Conservation (phyloP, 2,329 filamentous ascomycete genomes). For the Penicillium sp. region DNA sequence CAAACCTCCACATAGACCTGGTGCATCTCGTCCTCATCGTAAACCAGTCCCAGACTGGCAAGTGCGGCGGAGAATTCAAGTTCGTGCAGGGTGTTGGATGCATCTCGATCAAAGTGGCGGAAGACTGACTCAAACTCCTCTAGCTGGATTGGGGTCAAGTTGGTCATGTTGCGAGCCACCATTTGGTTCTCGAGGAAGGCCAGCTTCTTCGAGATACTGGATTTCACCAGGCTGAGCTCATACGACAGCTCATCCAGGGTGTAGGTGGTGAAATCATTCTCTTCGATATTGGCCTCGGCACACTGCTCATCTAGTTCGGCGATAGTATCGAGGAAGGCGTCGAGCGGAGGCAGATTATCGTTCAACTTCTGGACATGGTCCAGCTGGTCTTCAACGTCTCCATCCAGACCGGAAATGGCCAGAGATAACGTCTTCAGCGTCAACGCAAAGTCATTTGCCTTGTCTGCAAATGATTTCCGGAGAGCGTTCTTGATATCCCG, state of each 20-base stretch:
- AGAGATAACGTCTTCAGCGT: constrained; percentile 93
- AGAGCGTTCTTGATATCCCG: constrained; percentile 97
- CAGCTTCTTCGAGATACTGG: constrained; percentile 92
- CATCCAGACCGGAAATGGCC: constrained; percentile 94
- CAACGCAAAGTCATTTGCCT: constrained; percentile 96
- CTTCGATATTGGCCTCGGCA: constrained; percentile 94
- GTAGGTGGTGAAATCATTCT: constrained; percentile 99
- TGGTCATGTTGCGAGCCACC: constrained; percentile 97
- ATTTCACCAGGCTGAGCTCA: constrained; percentile 86
- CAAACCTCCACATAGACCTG: constrained; percentile 90
- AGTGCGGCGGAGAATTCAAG: constrained; percentile 94
- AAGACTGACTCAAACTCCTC: constrained; percentile 99
- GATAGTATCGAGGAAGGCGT: constrained; percentile 87
- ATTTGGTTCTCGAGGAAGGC: constrained; percentile 98
- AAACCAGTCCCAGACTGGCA: constrained; percentile 91
- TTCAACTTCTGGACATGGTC: constrained; percentile 83
- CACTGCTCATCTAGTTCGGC: constrained; percentile 84
- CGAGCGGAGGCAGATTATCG: constrained; percentile 82
- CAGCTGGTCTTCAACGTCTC: constrained; percentile 92
- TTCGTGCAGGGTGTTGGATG: constrained; percentile 85
- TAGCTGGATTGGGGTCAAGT: constrained; percentile 94
- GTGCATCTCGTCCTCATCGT: constrained; percentile 98
- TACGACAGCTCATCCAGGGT: constrained; percentile 96
- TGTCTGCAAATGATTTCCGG: constrained; percentile 90
- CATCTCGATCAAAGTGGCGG: constrained; percentile 93